A percentile compares a stretch with the other conserved stretches of the same genome.
Conservation (phyloP, 2,329 filamentous ascomycete species). For the Scedosporium aurantiacum region DNA sequence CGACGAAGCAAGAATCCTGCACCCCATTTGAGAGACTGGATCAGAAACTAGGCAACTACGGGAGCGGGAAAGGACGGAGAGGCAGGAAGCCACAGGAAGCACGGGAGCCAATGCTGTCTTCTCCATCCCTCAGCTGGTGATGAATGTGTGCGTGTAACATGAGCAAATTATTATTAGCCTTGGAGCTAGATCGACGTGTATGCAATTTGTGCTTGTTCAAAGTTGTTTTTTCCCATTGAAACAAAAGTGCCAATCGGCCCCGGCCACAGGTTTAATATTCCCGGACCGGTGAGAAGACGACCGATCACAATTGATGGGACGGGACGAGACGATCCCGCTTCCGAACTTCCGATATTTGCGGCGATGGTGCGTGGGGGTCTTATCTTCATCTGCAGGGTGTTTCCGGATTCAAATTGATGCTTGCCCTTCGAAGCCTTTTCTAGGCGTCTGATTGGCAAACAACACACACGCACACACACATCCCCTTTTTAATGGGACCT, state of each 20-base stretch:
- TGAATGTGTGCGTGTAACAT: background rate
- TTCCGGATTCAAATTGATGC: background rate
- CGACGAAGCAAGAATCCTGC: constrained; percentile 57
- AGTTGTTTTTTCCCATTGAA: too few relatives aligned
- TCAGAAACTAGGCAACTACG: constrained; percentile 16
- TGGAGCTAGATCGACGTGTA: background rate
- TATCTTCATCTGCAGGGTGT: too few relatives aligned
- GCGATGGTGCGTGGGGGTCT: too few relatives aligned
- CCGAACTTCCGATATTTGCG: too few relatives aligned
- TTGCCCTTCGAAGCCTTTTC: background rate
- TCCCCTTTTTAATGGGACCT: background rate
- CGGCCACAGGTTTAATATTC: too few relatives aligned
- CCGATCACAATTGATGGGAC: too few relatives aligned
- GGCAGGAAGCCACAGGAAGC: constrained; percentile 1
- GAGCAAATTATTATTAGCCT: background rate
- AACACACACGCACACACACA: too few relatives aligned
- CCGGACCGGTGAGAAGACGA: too few relatives aligned
- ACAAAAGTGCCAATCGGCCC: too few relatives aligned
- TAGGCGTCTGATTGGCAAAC: background rate
- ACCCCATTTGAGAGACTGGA: constrained; percentile 34
- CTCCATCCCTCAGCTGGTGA: background rate
- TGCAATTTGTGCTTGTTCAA: too few relatives aligned
- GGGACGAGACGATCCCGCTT: too few relatives aligned
- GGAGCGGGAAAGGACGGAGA: background rate
- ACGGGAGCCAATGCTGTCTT: background rate